Base-by-base conservation (phyloP, 1,284 basidiomycete genomes). In the Singerocomus rubriflavus region DNA sequence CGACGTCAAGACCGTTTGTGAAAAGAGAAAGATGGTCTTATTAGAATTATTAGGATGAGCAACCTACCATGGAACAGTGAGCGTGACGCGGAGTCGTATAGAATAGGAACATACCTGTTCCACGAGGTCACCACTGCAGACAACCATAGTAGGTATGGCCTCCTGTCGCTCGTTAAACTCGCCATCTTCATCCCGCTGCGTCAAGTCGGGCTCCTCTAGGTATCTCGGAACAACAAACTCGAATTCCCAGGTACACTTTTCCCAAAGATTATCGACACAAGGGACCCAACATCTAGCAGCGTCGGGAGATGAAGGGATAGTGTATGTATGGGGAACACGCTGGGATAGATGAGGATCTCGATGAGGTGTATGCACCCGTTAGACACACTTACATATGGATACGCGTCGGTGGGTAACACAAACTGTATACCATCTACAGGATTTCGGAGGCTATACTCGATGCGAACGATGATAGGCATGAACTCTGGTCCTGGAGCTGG, bases 161-260 rank as follows among this genome's bases (percentile, higher is more conserved):
- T 82, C 79, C n/a, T 74, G 71, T 21, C 57, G 65, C 31, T 72
- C 80, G 47, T 61, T 73, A n/a, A 73, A 71, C 27, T 84, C 84
- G 25, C 78, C 81, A 36, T 75, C 78, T 46, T 85, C 82, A 41
- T 60, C 64, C 26, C 54, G 63, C 11, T 80, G 76, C 16, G 66
- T 70, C 32, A 71, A 62, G 43, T 78, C 75, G 12, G 73, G 73
- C 52, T 91, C 88, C 62, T 92, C 88, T 10, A 96, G 74, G 59
- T 84, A 88, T 52, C 88, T 83, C 38, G 95, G 95, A 17, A 98
- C 95, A 49, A 98, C 84, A 66, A 98, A 91, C 67, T 98, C 93
- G 48, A 99, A 88, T 65, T 99, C 97, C 97, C 97, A 99, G 3
- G 96, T 97, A 63, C 92, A 98, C 62, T 93, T 86, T 70, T 98